A percentile compares a stretch with the other conserved stretches of the same genome.
These are phyloP conservation scores for Ustilago hordei DNA, from an alignment of 1,284 basidiomycete species.

Conservation along the genomic window DNA sequence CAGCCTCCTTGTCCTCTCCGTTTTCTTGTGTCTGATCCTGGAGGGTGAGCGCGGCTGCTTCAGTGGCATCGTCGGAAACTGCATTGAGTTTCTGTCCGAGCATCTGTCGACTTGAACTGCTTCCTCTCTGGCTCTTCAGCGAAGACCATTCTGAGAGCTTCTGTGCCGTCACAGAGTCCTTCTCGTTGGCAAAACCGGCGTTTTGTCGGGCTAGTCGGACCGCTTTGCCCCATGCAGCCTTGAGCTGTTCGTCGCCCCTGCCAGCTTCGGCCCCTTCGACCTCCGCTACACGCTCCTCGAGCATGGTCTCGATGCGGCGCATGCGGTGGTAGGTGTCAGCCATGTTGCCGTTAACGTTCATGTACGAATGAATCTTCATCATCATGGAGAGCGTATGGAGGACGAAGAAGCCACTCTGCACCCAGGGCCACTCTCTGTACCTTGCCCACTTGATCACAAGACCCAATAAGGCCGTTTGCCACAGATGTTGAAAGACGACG, in stretches of 20 bases:
- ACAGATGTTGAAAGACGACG: constrained; percentile 55
- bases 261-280: constrained; percentile 44
- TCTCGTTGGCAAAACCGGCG: constrained; percentile 16
- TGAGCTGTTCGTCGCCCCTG: constrained; percentile 30
- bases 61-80: background rate
- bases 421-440: constrained; percentile 88
- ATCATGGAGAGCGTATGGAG: constrained; percentile 90
- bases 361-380: constrained; percentile 97
- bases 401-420: constrained; percentile 94
- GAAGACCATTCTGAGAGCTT: constrained; percentile 25
- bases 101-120: constrained; percentile 22
- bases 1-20: background rate
- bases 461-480: constrained; percentile 56
- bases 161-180: constrained; percentile 9
- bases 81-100: constrained; percentile 25
- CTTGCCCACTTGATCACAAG: constrained; percentile 64
- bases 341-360: constrained; percentile 87
- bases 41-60: constrained; percentile 7
- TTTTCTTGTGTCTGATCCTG: constrained; percentile 8
- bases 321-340: constrained; percentile 70
- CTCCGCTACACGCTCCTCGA: constrained; percentile 59
- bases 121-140: constrained; percentile 48
- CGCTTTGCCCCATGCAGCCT: constrained; percentile 47
- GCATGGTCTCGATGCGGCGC: constrained; percentile 47
- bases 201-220: constrained; percentile 21